Conservation (phyloP, 306 rosid genomes). For the Fragaria vesca region DNA sequence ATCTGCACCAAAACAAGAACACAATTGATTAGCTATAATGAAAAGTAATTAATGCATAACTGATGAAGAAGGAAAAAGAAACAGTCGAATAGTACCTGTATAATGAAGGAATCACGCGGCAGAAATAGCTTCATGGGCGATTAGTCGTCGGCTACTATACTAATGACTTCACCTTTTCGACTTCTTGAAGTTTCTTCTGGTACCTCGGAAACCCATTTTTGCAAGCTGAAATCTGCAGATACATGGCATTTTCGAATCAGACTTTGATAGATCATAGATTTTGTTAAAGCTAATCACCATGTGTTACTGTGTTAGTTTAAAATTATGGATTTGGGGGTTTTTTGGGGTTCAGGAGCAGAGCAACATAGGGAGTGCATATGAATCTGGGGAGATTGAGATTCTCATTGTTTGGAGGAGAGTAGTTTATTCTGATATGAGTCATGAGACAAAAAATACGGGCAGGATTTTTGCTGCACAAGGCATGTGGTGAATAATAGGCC, state of each 20-base stretch:
- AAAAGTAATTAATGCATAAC: background rate
- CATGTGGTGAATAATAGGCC: conserved; percentile 30
- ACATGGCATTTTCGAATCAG: conserved; percentile 13
- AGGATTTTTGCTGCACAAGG: conserved; percentile 24
- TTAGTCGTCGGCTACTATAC: background rate
- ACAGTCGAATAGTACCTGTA: conserved; percentile 2
- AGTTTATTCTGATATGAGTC: conserved; percentile 2
- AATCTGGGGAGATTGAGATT: conserved; percentile 24
- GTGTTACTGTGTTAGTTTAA: background rate
- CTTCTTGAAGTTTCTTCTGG: conserved; percentile 60
- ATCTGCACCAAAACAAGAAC: conserved; percentile 5
- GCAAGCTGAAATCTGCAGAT: conserved; percentile 81
- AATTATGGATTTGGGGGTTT: background rate
- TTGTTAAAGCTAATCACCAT: background rate
- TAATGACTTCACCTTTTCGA: conserved; percentile 53
- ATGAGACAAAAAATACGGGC: conserved; percentile 18
- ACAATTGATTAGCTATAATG: background rate
- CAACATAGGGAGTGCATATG: conserved; percentile 10
- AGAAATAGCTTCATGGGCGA: background rate
- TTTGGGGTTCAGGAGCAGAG: background rate
- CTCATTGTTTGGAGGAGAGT: background rate
- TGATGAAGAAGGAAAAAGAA: background rate
- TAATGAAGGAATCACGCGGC: background rate
- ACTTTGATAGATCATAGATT: background rate
- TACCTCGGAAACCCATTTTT: conserved; percentile 76